A percentile compares a stretch with the other conserved stretches of the same genome.
These are phyloP conservation scores for Abelmoschus esculentus DNA, from an alignment of 345 rosid genomes.

Conservation along the genomic window DNA sequence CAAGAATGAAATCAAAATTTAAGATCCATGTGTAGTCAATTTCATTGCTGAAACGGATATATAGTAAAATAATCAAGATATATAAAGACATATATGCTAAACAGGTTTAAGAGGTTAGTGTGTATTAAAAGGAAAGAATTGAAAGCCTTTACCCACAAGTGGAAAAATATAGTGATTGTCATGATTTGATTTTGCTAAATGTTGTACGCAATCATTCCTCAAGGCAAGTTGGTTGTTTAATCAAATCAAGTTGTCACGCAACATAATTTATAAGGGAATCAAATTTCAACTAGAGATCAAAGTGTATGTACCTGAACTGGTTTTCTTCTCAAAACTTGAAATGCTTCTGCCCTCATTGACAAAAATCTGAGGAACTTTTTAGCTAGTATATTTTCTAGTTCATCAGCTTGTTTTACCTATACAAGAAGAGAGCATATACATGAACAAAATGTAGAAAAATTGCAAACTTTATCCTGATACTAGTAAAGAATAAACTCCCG, in stretches of 20 bases:
- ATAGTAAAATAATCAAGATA: not conserved
- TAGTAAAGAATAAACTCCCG: not conserved
- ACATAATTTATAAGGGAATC: not conserved
- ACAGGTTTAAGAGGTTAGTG: not conserved
- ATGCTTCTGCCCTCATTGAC: conserved; percentile 99
- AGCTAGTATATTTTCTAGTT: conserved; percentile 87
- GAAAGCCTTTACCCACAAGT: not conserved
- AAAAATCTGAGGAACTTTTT: conserved; percentile 89
- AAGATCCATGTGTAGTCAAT: not conserved
- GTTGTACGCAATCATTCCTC: conserved; percentile 1
- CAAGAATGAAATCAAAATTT: not conserved
- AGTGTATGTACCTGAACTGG: conserved; percentile 64
- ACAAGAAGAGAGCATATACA: conserved; percentile 4
- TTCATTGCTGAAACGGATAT: not conserved
- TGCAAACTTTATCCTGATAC: not conserved
- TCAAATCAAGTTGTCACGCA: conserved; percentile 12
- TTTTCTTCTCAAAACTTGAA: conserved; percentile 90
- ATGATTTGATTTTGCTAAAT: not conserved
- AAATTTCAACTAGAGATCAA: conserved; percentile 8
- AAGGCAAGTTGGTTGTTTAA: not conserved
- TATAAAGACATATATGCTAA: not conserved
- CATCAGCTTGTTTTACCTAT: conserved; percentile 95
- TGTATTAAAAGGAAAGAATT: not conserved
- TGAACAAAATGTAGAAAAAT: conserved; percentile 7
- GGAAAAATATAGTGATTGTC: not conserved